Base-by-base conservation (phyloP, 371 early-diverging fungal genomes). In the Lichtheimia ornata region DNA sequence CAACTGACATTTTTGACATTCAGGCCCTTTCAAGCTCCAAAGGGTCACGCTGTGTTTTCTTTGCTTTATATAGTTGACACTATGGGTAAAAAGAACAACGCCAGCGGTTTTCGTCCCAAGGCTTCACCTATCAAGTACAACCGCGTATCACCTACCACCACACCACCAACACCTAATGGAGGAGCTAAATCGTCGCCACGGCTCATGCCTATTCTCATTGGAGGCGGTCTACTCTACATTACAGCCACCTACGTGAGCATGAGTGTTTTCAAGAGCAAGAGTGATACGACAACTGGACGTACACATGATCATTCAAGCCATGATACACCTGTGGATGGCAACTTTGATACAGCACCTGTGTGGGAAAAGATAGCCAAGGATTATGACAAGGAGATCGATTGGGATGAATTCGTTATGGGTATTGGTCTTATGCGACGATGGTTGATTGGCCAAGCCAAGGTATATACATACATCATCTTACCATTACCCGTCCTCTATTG, bases 391-490 rank as follows among this genome's bases (percentile, higher is more conserved):
- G 76, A 76, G 40, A 85, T 91, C 53, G 79, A 74, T 5, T 81
- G 79, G 83, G 90, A 90, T 65, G 92, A 91, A 59, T 72, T 73
- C 35, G 65, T 87, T 17, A 84, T 90, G 87, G 86, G 89, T 6
- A 63, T 90, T 22, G 77, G 78, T 7, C 55, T 85, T 0, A 66
- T 82, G 53, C 71, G 90, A 56, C 65, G 77, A n/a, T 74, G 79
- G 69, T 59, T 88, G 15, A 60, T 88, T 35, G 67, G 70, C 17
- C 66, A 79, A 63, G 82, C 87, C 60, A 74, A 73, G 76, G 73
- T 74, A 49, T n/a, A 17, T 11, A 47, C 12, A 59, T 28, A 40
- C 18, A 27, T 11, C 28, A 61, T 47, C 22, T 50, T 12, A 57
- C 11, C 4, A 44, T 62, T 1, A 4, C 25, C 0, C 7, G n/a